A percentile compares a stretch with the other conserved stretches of the same genome.
phyloP scores from a whole-genome alignment of 495 filamentous ascomycete species.

The Penicillium atrosanguineum region DNA sequence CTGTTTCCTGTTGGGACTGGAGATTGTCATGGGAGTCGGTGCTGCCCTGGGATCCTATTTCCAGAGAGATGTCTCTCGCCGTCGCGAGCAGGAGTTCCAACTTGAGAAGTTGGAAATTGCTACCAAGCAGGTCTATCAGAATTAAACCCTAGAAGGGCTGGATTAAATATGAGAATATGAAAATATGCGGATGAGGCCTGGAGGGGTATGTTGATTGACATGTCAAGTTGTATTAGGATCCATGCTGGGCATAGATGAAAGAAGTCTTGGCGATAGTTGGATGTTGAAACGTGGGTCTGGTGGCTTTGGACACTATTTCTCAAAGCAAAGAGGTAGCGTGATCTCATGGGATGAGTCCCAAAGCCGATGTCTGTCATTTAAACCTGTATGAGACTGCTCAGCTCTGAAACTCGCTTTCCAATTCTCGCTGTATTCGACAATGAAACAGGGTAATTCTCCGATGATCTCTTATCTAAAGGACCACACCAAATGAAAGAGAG shows the following conservation, averaged over 20 bases:
- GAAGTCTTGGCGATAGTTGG: neutral
- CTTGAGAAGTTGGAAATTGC: constrained; percentile 34
- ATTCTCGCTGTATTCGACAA: neutral
- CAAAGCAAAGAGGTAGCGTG: neutral
- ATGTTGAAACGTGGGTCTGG: neutral
- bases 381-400: too few relatives aligned
- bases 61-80: constrained; percentile 36
- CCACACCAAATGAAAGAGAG: too few relatives aligned
- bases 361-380: too few relatives aligned
- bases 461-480: neutral
- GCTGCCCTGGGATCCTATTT: constrained; percentile 40
- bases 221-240: neutral
- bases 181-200: neutral
- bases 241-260: constrained; percentile 1
- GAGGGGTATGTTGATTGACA: neutral
- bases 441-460: neutral
- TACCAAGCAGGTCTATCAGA: constrained; percentile 22
- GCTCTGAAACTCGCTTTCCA: neutral
- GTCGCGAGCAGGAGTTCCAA: constrained; percentile 26
- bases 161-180: neutral
- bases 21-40: constrained; percentile 41
- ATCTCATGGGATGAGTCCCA: neutral
- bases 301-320: neutral
- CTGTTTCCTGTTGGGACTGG: constrained; percentile 41
- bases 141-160: neutral